These are phyloP conservation scores for Eucalyptus dawsonii DNA, from an alignment of 345 rosid species.

Conservation along the genomic window DNA sequence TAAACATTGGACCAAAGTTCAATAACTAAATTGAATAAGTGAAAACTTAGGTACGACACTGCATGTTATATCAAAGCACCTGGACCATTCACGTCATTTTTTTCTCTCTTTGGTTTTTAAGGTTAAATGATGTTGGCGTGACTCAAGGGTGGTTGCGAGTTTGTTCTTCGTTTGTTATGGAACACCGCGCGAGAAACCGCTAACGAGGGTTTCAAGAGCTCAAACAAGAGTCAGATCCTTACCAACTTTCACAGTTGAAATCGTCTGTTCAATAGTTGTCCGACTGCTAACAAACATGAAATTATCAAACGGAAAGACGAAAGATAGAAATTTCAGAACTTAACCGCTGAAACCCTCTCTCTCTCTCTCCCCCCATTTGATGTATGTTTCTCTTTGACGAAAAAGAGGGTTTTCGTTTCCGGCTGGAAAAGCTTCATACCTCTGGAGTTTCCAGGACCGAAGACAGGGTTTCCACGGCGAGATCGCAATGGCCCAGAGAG, in stretches of 20 bases:
- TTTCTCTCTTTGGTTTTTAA: background rate
- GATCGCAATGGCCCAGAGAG: accelerated
- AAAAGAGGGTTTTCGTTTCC: background rate
- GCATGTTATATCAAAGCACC: background rate
- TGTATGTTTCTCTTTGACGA: background rate
- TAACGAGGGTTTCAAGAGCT: background rate
- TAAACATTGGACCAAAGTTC: background rate
- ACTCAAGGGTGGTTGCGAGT: background rate
- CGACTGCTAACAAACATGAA: background rate
- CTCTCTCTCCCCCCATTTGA: background rate
- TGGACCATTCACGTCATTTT: background rate
- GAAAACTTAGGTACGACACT: background rate
- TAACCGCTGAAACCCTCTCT: background rate
- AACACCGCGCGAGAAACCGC: background rate
- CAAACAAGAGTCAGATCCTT: background rate
- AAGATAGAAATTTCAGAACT: background rate
- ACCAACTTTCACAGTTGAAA: background rate
- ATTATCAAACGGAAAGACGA: background rate
- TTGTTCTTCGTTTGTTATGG: background rate
- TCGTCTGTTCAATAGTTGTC: background rate
- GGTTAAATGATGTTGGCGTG: background rate
- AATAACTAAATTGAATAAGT: background rate
- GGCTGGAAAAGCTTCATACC: background rate
- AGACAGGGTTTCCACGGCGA: background rate
- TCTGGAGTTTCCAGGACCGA: background rate